These are phyloP conservation scores for Aspergillus egyptiacus DNA, from an alignment of 495 filamentous ascomycete genomes.

Conservation along the genomic window DNA sequence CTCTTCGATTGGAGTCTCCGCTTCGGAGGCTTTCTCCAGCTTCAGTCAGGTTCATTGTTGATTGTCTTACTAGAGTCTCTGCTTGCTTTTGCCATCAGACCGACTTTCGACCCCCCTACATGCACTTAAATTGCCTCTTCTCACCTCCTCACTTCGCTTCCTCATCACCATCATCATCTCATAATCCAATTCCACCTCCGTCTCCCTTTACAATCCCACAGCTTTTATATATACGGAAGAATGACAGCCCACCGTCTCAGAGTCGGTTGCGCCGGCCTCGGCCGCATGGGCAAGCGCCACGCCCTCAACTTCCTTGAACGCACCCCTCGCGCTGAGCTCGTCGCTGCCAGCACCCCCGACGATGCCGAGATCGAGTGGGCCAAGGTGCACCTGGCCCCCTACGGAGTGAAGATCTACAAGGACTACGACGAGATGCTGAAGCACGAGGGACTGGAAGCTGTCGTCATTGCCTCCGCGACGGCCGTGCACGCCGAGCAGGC, in stretches of 20 bases:
- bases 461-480: conserved; percentile 48
- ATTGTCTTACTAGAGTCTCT: too few species aligned
- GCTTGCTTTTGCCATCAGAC: conserved; percentile 4
- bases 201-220: background rate
- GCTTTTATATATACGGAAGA: conserved; percentile 9
- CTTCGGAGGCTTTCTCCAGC: conserved; percentile 10
- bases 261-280: conserved; percentile 49
- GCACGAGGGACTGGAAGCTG: conserved; percentile 47
- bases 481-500: conserved; percentile 52
- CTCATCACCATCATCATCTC: background rate
- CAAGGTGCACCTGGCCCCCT: conserved; percentile 40
- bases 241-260: conserved; percentile 43
- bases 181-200: background rate
- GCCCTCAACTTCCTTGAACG: conserved; percentile 49
- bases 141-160: background rate
- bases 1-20: background rate
- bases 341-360: conserved; percentile 47
- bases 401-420: conserved; percentile 43
- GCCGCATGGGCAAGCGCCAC: conserved; percentile 55
- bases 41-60: too few species aligned
- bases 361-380: conserved; percentile 48
- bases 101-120: conserved; percentile 7
- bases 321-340: conserved; percentile 47
- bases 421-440: conserved; percentile 53
- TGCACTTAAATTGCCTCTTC: conserved; percentile 6